Percentiles rank a stretch among this genome's conserved stretches.
These are phyloP conservation scores for Acmispon strigosus DNA, from an alignment of 306 rosid species.

Conservation along the genomic window DNA sequence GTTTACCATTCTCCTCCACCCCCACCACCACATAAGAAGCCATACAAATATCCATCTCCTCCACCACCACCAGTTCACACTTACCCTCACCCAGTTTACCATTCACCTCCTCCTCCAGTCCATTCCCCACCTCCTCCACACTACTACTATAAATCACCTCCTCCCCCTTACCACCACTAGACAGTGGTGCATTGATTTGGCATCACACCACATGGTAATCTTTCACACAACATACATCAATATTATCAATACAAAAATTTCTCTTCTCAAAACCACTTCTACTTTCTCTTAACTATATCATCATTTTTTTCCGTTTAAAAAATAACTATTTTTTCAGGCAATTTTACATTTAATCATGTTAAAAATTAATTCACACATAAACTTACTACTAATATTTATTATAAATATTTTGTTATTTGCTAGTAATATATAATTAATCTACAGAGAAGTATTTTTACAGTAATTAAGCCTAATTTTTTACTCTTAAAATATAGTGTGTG, in stretches of 20 bases:
- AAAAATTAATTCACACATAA: too few species aligned
- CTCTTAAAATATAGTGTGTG: too few species aligned
- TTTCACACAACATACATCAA: not conserved
- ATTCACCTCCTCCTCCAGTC: slow-evolving; percentile 32
- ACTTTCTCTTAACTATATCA: not conserved
- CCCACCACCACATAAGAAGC: slow-evolving; percentile 3
- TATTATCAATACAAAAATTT: not conserved
- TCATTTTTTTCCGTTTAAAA: too few species aligned
- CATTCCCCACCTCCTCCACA: slow-evolving; percentile 52
- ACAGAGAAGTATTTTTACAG: not conserved
- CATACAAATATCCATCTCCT: not conserved
- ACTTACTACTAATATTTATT: too few species aligned
- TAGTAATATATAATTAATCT: too few species aligned
- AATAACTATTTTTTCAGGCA: too few species aligned
- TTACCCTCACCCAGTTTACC: not conserved
- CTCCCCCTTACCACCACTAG: slow-evolving; percentile 70
- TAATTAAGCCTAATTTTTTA: not conserved
- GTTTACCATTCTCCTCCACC: slow-evolving; percentile 13
- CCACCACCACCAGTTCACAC: slow-evolving; percentile 28
- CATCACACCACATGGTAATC: slow-evolving; percentile 18
- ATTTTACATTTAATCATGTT: too few species aligned
- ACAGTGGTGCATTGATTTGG: not conserved
- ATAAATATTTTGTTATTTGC: too few species aligned
- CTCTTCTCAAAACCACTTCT: not conserved
- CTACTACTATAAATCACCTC: slow-evolving; percentile 44